Percentiles rank a stretch among this genome's conserved stretches.
These are phyloP conservation scores for Bonia amplexicaulis DNA, from an alignment of 176 grass and related monocot species.

Conservation along the genomic window DNA sequence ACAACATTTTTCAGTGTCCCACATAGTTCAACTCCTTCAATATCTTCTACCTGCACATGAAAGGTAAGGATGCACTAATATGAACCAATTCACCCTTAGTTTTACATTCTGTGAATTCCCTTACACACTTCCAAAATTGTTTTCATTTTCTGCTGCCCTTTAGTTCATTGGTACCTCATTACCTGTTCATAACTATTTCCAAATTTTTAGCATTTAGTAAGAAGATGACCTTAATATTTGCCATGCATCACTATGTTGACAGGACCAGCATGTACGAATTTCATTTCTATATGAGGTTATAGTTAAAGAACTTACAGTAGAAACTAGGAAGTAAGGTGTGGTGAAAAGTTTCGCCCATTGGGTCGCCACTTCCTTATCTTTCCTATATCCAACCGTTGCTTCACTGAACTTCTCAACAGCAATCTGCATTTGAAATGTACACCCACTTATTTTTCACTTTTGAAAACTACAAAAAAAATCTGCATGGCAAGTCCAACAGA, in stretches of 20 bases:
- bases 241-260: neutral
- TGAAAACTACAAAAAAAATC: neutral
- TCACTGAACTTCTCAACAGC: slow-evolving; percentile 92
- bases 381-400: slow-evolving; percentile 87
- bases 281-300: neutral
- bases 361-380: slow-evolving; percentile 70
- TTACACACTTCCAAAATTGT: neutral
- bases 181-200: neutral
- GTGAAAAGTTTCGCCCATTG: slow-evolving; percentile 72
- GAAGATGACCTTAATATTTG: neutral
- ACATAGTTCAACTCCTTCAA: slow-evolving; percentile 93
- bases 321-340: slow-evolving; percentile 82
- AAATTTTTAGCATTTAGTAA: neutral
- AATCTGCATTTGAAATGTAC: slow-evolving; percentile 53
- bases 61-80: neutral
- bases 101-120: neutral
- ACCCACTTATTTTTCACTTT: neutral
- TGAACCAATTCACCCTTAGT: neutral
- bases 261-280: neutral
- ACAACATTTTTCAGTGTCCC: slow-evolving; percentile 96
- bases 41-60: slow-evolving; percentile 73
- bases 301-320: slow-evolving; percentile 49
- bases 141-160: neutral
- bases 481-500: neutral
- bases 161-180: neutral